Evolutionary conservation across 2,329 filamentous ascomycete genomes (phyloP).

Genomic region (Cercospora brassicicola): DNA sequence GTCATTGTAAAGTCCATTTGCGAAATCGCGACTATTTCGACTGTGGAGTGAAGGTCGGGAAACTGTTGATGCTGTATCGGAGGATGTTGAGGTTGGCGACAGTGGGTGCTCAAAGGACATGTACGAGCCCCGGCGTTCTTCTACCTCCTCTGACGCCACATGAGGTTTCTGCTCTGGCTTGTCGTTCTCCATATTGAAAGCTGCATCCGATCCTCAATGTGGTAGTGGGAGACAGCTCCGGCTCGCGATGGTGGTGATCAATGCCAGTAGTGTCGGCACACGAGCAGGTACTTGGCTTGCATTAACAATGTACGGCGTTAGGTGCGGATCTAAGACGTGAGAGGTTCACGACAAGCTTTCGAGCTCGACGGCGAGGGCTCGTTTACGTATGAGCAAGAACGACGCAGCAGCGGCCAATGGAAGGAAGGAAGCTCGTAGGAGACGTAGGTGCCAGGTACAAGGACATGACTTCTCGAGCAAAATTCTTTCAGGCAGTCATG

Average conservation of each 20-base stretch:
- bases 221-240: neutral
- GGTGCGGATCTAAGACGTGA: slow-evolving; percentile 6
- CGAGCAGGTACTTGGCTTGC: neutral
- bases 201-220: neutral
- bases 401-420: neutral
- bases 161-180: slow-evolving; percentile 10
- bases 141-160: slow-evolving; percentile 8
- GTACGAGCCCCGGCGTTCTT: slow-evolving; percentile 21
- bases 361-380: slow-evolving; percentile 1
- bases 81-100: slow-evolving; percentile 28
- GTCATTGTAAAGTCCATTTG: slow-evolving; percentile 29
- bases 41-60: slow-evolving; percentile 23
- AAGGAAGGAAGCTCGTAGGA: neutral
- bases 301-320: slow-evolving; percentile 16
- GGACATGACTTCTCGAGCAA: neutral
- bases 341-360: slow-evolving; percentile 10
- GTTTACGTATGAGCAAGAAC: neutral
- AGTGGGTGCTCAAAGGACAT: slow-evolving; percentile 34
- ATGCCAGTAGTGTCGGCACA: neutral
- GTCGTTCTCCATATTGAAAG: slow-evolving; percentile 21
- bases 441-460: neutral
- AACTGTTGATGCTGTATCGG: slow-evolving; percentile 29
- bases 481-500: neutral
- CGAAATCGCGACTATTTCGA: slow-evolving; percentile 29
- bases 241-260: neutral